Percentiles rank a stretch among this genome's conserved stretches.
Evolutionary conservation across 1,284 basidiomycete genomes (phyloP).

Genomic region (Laetiporus sulphureus): DNA sequence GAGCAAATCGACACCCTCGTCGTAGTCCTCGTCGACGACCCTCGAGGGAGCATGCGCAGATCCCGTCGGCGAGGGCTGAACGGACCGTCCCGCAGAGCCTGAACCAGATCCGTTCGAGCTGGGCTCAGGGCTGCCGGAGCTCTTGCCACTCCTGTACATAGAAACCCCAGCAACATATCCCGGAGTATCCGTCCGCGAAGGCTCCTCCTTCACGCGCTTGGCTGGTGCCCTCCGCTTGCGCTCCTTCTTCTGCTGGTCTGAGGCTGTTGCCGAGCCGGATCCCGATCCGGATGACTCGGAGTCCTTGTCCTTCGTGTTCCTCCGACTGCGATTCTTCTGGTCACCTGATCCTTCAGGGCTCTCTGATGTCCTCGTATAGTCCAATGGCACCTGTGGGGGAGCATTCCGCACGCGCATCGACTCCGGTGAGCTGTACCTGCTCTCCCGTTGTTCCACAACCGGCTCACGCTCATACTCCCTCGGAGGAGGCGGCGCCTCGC

Average conservation of each 20-base stretch:
- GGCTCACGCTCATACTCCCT: slow-evolving; percentile 21
- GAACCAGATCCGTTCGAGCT: slow-evolving; percentile 60
- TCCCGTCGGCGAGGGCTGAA: slow-evolving; percentile 64
- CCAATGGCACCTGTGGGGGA: slow-evolving; percentile 18
- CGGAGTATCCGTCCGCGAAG: slow-evolving; percentile 23
- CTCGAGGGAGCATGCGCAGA: slow-evolving; percentile 53
- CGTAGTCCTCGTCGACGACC: slow-evolving; percentile 76
- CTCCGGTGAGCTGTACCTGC: slow-evolving; percentile 29
- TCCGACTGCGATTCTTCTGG: slow-evolving; percentile 27
- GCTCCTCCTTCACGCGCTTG: slow-evolving; percentile 34
- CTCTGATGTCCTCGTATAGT: slow-evolving; percentile 28
- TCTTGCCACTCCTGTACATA: slow-evolving; percentile 25
- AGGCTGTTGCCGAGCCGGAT: slow-evolving; percentile 14
- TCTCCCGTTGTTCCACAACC: slow-evolving; percentile 13
- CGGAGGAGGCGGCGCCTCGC: slow-evolving; percentile 16
- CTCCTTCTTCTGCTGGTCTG: slow-evolving; percentile 34
- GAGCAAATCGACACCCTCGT: slow-evolving; percentile 68
- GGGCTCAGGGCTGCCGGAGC: slow-evolving; percentile 45
- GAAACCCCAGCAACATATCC: slow-evolving; percentile 18
- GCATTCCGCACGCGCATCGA: slow-evolving; percentile 23
- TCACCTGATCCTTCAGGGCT: slow-evolving; percentile 27
- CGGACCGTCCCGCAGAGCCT: slow-evolving; percentile 43
- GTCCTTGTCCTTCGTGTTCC: slow-evolving; percentile 33
- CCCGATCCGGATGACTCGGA: slow-evolving; percentile 26
- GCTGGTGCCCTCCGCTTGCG: slow-evolving; percentile 31